Base-by-base conservation (phyloP, 2,329 filamentous ascomycete genomes). In the Botrytis elliptica region DNA sequence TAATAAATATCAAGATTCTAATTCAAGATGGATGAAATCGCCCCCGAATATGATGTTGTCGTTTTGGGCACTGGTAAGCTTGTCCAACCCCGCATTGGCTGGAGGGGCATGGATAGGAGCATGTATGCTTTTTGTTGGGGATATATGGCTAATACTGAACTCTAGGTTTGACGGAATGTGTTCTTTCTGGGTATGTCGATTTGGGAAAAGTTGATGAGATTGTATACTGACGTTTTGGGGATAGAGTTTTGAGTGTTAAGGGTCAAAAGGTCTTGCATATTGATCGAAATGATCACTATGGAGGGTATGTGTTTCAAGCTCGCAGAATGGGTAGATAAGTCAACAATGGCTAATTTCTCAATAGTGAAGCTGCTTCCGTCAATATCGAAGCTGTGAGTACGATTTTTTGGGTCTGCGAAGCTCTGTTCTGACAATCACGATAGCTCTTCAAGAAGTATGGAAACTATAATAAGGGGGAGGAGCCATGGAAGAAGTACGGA, bases 211-310 rank as follows among this genome's bases (percentile, higher is more conserved):
- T 36, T 55, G 29, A 55, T 67, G 16, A 36, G 36, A 20, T 66
- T 36, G 1, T 33, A 14, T 69, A 38, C 71, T 73, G 55, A 73
- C 52, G 22, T 18, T 38, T 36, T 10, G 33, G 18, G 46, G 29
- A 12, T 40, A 94, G 95, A 85, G 95, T 99, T 76, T 87, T 98
- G 83, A 97, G 94, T 86, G 95, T 98, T 81, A 98, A 98, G 88
- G 95, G 95, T 84, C 95, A 97, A 88, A 98, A 98, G 88, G 96
- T 99, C 82, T 89, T 99, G 78, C 96, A 99, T 87, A 97, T 99
- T 83, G 96, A 98, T 86, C 92, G 95, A 83, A 98, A 98, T 83
- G 94, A 97, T 84, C 95, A 98, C 87, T 98, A 98, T 82, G 96
- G 96, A 89, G 96, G 94, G 95, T 97, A 86, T 75, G 72, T 75